Base-by-base conservation (phyloP, 192 early-diverging fungal genomes). In the Entophlyctis luteolus region DNA sequence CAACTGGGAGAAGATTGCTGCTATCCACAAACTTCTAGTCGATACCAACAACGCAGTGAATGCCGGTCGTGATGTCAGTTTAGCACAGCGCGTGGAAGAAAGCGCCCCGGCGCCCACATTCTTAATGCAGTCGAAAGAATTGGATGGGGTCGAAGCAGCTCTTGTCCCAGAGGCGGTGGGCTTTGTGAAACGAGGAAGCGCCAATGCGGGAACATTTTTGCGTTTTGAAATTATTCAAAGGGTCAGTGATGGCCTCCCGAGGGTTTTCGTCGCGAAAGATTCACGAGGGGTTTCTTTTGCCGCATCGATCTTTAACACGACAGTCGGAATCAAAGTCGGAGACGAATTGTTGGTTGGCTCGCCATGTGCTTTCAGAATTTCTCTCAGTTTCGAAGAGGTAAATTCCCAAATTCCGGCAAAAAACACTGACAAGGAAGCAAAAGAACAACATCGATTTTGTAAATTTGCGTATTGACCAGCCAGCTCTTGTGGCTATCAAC, bases 351-450 rank as follows among this genome's bases (percentile, higher is more conserved):
- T 31, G 25, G 62, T 63, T 25, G 4, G 10, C 8, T 31, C 45
- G 12, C 62, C 62, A 22, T 49, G 46, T 22, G 2, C 33, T 20
- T 63, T 33, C 62, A 20, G 32, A 16, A 33, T 63, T 27, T 12
- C 29, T 33, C 31, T 63, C 14, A 33, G 50, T 4, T 63, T 63
- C 46, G 62, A 50, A 33, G 48, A 63, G 5, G 62, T 63, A 47
- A 8, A 45, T 10, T 45, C n/a, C 10, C n/a, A 45, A 45, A 12
- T 45, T n/a, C 42, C 42, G n/a, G 12, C 10, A 10, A 45, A n/a
- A 45, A 45, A 12, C 5, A 52, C 5, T 52, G 49, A 20, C 20
- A 6, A 20, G 5, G 22, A 5, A 52, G 20, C 10, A 22, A 31
- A 20, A 63, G 62, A 46, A 42, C 29, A 16, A 63, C 14, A 42